Base-by-base conservation (phyloP, 768 basidiomycete genomes). In the Tylopilus cervinicoccineus region DNA sequence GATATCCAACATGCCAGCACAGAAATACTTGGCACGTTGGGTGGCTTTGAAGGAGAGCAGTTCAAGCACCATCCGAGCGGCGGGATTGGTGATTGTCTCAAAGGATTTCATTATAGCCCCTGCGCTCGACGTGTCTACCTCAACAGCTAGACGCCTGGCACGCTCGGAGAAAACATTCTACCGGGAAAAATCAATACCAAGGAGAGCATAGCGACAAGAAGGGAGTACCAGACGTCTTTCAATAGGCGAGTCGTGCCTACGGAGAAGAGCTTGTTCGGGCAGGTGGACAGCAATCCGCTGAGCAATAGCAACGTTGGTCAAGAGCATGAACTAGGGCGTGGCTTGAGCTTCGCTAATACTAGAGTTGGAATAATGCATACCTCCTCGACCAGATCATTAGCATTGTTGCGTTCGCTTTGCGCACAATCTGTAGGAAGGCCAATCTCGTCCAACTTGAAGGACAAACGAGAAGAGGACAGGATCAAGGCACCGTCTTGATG, bases 1-100 rank as follows among this genome's bases (percentile, higher is more conserved):
- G 61, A 99, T 99, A 68, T 99, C 96, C 58, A 99, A 75, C 95
- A 97, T 97, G 54, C 96, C 96, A 22, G 93, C 81, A 64, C 96
- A 99, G 83, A 98, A 98, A 70, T 99, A 99, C 68, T 93, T 94
- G 57, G 96, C 92, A 43, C 86, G 80, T 51, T 92, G 88, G 52
- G 93, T 97, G n/a, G 93, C 86, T 69, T 96, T 96, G 66, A 80
- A 83, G 14, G 84, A 83, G 34, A 97, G 74, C 28, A 96, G 64
- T 66, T 93, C 84, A 10, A 99, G 73, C n/a, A 93, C 76, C 42
- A 79, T 72, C 48, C 83, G 84, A 48, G 86, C 85, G 44, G 83
- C 81, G 8, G 84, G 80, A 53, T 94, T 82, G 33, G 76, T 62
- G 51, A 98, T 76, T 8, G 74, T 70, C n/a, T 86, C 72, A 60